These are phyloP conservation scores for Kuraishia borneana DNA, from an alignment of 805 yeast genomes.

Conservation along the genomic window DNA sequence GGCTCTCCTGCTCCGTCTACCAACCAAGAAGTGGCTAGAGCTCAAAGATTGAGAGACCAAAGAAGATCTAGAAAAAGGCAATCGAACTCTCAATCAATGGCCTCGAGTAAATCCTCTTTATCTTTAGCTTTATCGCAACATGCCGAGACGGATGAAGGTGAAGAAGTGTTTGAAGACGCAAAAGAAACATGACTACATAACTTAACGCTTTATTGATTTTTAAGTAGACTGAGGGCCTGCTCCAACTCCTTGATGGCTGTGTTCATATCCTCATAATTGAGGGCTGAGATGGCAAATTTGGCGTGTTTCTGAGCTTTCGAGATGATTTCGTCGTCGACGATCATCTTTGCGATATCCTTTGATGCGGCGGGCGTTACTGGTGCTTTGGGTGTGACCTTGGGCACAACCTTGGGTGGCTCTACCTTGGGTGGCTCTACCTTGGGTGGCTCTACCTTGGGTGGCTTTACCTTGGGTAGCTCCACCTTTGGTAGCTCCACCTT, in stretches of 20 bases:
- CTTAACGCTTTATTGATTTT: slow-evolving; percentile 1
- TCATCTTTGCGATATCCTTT: slow-evolving; percentile 32
- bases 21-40: background rate
- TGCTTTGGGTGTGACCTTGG: slow-evolving; percentile 4
- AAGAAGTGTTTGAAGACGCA: slow-evolving; percentile 1
- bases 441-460: background rate
- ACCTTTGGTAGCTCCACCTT: background rate
- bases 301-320: slow-evolving; percentile 56
- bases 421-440: background rate
- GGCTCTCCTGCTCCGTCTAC: slow-evolving; percentile 9
- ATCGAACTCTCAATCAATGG: background rate
- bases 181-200: background rate
- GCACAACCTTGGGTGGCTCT: slow-evolving; percentile 1
- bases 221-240: slow-evolving; percentile 37
- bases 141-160: background rate
- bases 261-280: slow-evolving; percentile 61
- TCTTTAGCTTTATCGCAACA: background rate
- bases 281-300: slow-evolving; percentile 67
- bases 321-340: slow-evolving; percentile 45
- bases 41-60: background rate
- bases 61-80: background rate
- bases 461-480: background rate
- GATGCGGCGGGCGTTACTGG: slow-evolving; percentile 3
- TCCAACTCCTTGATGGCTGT: slow-evolving; percentile 58
- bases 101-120: background rate